phyloP scores from a whole-genome alignment of 768 basidiomycete species.

The Termitomyces sp. region DNA sequence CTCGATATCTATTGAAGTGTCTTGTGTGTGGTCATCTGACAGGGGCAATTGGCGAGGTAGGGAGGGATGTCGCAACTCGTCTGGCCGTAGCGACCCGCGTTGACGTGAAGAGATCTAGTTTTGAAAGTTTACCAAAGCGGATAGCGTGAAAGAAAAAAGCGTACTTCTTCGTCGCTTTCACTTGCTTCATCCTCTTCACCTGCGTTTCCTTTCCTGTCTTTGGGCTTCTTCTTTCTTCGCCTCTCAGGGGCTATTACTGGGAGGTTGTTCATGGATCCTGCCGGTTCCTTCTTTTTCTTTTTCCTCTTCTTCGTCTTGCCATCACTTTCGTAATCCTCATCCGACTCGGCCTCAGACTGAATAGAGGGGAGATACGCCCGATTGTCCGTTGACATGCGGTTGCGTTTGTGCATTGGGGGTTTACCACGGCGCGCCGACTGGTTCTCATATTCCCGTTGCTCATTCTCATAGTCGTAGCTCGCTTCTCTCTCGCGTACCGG shows the following conservation, averaged over 20 bases:
- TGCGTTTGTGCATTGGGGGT: slow-evolving; percentile 36
- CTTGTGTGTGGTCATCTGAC: slow-evolving; percentile 18
- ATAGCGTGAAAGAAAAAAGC: slow-evolving; percentile 20
- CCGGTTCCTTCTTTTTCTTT: slow-evolving; percentile 53
- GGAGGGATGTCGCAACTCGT: slow-evolving; percentile 29
- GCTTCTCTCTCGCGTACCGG: slow-evolving; percentile 28
- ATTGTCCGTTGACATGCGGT: slow-evolving; percentile 71
- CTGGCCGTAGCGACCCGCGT: slow-evolving; percentile 30
- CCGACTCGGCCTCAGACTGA: slow-evolving; percentile 56
- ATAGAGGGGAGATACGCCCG: slow-evolving; percentile 70
- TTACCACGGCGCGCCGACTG: slow-evolving; percentile 23
- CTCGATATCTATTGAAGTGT: slow-evolving; percentile 41
- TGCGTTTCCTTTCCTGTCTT: slow-evolving; percentile 36
- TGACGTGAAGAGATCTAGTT: slow-evolving; percentile 19
- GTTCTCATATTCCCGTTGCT: slow-evolving; percentile 61
- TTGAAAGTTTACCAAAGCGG: slow-evolving; percentile 6
- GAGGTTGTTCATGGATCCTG: slow-evolving; percentile 58
- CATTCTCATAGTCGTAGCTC: slow-evolving; percentile 76
- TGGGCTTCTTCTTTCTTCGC: slow-evolving; percentile 47
- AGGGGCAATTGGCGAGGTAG: slow-evolving; percentile 26
- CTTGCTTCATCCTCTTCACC: slow-evolving; percentile 41
- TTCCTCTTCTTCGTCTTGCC: slow-evolving; percentile 47
- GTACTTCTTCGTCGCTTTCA: slow-evolving; percentile 38
- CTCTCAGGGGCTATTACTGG: slow-evolving; percentile 67
- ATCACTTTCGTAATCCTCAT: slow-evolving; percentile 52